A percentile compares a stretch with the other conserved stretches of the same genome.
phyloP scores from a whole-genome alignment of 2,329 filamentous ascomycete genomes.

The Kalmusia sp. region DNA sequence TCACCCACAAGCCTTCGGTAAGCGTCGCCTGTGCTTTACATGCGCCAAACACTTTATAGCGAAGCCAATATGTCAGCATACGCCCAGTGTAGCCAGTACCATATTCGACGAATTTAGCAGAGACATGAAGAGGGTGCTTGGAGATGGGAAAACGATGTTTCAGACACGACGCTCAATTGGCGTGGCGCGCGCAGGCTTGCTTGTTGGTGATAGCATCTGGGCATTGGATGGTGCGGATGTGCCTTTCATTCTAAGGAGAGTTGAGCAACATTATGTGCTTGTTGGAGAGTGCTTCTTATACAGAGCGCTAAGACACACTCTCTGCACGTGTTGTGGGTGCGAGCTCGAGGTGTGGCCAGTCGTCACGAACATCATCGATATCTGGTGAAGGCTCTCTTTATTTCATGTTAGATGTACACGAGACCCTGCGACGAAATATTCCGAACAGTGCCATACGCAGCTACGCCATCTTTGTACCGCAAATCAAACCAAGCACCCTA shows the following conservation, averaged over 20 bases:
- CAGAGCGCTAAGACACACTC: constrained; percentile 6
- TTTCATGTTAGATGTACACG: too few relatives aligned
- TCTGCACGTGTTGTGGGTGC: constrained; percentile 13
- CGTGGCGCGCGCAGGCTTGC: neutral
- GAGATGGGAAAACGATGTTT: constrained; percentile 4
- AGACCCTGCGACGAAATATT: too few relatives aligned
- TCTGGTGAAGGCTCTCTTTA: constrained; percentile 11
- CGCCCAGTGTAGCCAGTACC: neutral
- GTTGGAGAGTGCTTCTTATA: constrained; percentile 21
- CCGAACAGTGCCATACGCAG: too few relatives aligned
- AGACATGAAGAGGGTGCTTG: constrained; percentile 4
- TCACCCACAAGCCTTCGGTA: neutral
- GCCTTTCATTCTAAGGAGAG: constrained; percentile 14
- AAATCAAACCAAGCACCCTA: neutral
- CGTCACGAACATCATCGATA: constrained; percentile 17
- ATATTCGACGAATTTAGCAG: constrained; percentile 7
- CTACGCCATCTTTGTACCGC: too few relatives aligned
- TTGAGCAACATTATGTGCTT: constrained; percentile 13
- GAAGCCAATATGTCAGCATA: constrained; percentile 4
- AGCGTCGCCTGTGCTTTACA: neutral
- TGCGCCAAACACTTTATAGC: constrained; percentile 6
- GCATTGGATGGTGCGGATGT: constrained; percentile 12
- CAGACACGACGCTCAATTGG: constrained; percentile 3
- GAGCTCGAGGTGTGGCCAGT: constrained; percentile 14
- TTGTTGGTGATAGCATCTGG: constrained; percentile 16